phyloP scores from a whole-genome alignment of 1,284 basidiomycete species.

The Boletus semigastroideus region DNA sequence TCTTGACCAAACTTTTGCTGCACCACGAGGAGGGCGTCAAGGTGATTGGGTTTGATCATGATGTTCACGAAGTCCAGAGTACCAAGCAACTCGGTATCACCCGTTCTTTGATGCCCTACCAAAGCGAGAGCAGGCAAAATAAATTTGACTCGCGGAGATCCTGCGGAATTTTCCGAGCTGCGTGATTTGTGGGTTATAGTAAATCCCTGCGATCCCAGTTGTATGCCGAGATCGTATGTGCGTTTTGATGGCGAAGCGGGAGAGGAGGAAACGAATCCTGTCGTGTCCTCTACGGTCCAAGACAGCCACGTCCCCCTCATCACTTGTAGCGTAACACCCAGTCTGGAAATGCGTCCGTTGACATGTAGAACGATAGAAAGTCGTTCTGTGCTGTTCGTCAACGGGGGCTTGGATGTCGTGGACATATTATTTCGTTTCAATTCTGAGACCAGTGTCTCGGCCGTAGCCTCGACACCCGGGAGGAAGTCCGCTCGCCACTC shows the following conservation, averaged over 20 bases:
- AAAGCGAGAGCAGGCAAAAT: constrained; percentile 63
- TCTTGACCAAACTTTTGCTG: constrained; percentile 86
- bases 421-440: constrained; percentile 40
- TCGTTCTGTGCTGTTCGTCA: constrained; percentile 27
- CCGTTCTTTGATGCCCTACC: constrained; percentile 53
- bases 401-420: constrained; percentile 22
- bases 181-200: constrained; percentile 54
- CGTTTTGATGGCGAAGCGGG: constrained; percentile 35
- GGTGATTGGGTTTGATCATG: constrained; percentile 74
- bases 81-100: constrained; percentile 52
- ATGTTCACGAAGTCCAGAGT: constrained; percentile 68
- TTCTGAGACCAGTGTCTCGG: constrained; percentile 66
- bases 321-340: constrained; percentile 66
- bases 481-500: constrained; percentile 80
- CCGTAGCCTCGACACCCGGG: constrained; percentile 63
- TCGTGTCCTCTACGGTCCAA: constrained; percentile 58
- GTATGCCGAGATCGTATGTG: constrained; percentile 57
- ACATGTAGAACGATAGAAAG: constrained; percentile 42
- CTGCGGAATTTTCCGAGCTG: constrained; percentile 34
- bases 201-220: constrained; percentile 62
- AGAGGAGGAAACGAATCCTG: constrained; percentile 47
- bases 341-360: constrained; percentile 47
- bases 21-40: constrained; percentile 77
- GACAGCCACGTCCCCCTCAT: constrained; percentile 85
- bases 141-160: constrained; percentile 53